Base-by-base conservation (phyloP, 2,329 filamentous ascomycete genomes). In the Paecilomyces niveus region DNA sequence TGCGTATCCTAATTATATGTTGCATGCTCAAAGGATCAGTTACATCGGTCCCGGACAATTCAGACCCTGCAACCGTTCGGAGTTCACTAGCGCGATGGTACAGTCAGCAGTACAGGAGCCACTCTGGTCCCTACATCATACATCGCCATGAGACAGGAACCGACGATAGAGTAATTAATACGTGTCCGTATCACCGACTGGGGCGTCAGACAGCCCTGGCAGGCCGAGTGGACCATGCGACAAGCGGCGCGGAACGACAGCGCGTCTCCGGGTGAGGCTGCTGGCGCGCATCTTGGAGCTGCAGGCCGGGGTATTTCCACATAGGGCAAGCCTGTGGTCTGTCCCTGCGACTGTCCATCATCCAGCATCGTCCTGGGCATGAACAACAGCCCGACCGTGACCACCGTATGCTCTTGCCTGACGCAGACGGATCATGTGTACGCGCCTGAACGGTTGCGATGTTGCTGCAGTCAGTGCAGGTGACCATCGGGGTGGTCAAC, bases 211-310 rank as follows among this genome's bases (percentile, higher is more conserved):
- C 39, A 45, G 39, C 39, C 39, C 39, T 45, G n/a, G 39, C n/a
- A 45, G 39, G 39, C 39, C 39, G 39, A 45, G 39, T 45, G n/a
- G 39, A 13, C 39, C 39, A 45, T 45, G 39, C 35, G 18, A 52
- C 18, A 26, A 22, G 49, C 49, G 18, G 32, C 58, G 54, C 65
- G 65, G 65, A 67, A 67, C 32, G 54, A 63, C 54, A 57, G 65
- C 60, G 60, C 62, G 62, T 66, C 65, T 66, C 65, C 64, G 65
- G 63, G 61, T 62, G 63, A 65, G 61, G 61, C 63, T 65, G 63
- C 59, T 61, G 59, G 59, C 62, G 58, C 59, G 59, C 56, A 54
- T 60, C 50, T 22, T 52, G 22, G 22, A 52, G 22, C 50, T 52
- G 50, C 50, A 52, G 13, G 50, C 26, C 50, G 50, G 50, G 50